These are phyloP conservation scores for Plasmodium relictum DNA, from an alignment of 169 alveolate species.

Conservation along the genomic window DNA sequence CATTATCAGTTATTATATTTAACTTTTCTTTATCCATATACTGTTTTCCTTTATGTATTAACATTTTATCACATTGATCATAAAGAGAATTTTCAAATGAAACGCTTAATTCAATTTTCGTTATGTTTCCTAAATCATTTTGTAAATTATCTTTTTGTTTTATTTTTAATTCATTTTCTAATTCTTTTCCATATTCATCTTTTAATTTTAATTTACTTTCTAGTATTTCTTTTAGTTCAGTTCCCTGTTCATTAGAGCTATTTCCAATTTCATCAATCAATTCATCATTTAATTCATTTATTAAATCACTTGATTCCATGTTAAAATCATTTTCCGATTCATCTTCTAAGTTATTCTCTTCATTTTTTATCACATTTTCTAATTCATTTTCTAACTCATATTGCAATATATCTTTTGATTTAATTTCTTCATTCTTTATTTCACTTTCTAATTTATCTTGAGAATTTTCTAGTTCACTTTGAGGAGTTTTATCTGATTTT, in stretches of 20 bases:
- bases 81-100: too few relatives aligned
- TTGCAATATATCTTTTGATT: conserved; percentile 8
- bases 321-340: background rate
- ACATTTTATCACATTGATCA: too few relatives aligned
- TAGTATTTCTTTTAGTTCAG: too few relatives aligned
- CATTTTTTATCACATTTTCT: conserved; percentile 21
- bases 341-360: conserved; percentile 25
- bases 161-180: too few relatives aligned
- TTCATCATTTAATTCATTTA: background rate
- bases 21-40: background rate
- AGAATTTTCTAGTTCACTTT: too few relatives aligned
- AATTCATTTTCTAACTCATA: conserved; percentile 21
- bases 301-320: background rate
- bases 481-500: too few relatives aligned
- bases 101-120: too few relatives aligned
- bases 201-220: too few relatives aligned
- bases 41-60: too few relatives aligned
- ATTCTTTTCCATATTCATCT: too few relatives aligned
- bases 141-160: too few relatives aligned
- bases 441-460: background rate
- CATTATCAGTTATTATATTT: background rate
- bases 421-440: conserved; percentile 11
- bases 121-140: too few relatives aligned
- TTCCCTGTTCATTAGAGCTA: background rate
- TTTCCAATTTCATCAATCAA: background rate